Percentiles rank a stretch among this genome's conserved stretches.
Conservation (phyloP, 139 green algal genomes). For the Gonium pectorale region DNA sequence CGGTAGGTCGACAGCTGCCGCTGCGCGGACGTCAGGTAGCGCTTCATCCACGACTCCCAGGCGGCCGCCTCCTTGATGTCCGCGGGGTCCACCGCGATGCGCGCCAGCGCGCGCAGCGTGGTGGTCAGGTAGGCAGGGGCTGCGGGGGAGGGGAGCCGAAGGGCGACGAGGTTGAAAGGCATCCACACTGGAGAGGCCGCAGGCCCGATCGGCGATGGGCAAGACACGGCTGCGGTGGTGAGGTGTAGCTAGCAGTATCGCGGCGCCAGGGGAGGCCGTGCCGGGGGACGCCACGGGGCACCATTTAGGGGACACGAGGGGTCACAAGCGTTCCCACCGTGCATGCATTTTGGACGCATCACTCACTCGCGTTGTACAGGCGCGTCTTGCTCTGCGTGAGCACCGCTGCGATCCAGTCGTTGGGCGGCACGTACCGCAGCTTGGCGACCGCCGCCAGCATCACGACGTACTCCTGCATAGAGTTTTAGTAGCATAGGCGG, state of each 20-base stretch:
- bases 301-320: too few species aligned
- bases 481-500: too few species aligned
- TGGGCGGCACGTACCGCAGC: slow-evolving; percentile 36
- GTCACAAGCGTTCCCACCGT: too few species aligned
- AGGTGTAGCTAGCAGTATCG: too few species aligned
- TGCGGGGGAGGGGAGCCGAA: background rate
- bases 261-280: too few species aligned
- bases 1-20: slow-evolving; percentile 38
- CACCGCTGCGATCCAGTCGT: slow-evolving; percentile 44
- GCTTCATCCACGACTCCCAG: slow-evolving; percentile 45
- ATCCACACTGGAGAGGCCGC: too few species aligned
- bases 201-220: too few species aligned
- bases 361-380: slow-evolving; percentile 34
- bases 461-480: slow-evolving; percentile 47
- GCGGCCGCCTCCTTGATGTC: slow-evolving; percentile 40
- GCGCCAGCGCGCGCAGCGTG: slow-evolving; percentile 9
- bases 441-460: slow-evolving; percentile 43
- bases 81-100: slow-evolving; percentile 28
- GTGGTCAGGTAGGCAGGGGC: slow-evolving; percentile 13
- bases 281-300: too few species aligned
- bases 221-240: too few species aligned
- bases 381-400: slow-evolving; percentile 38
- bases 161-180: background rate
- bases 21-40: slow-evolving; percentile 10
- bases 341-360: too few species aligned